phyloP scores from a whole-genome alignment of 768 basidiomycete genomes.

The Pleurotus sapidus region DNA sequence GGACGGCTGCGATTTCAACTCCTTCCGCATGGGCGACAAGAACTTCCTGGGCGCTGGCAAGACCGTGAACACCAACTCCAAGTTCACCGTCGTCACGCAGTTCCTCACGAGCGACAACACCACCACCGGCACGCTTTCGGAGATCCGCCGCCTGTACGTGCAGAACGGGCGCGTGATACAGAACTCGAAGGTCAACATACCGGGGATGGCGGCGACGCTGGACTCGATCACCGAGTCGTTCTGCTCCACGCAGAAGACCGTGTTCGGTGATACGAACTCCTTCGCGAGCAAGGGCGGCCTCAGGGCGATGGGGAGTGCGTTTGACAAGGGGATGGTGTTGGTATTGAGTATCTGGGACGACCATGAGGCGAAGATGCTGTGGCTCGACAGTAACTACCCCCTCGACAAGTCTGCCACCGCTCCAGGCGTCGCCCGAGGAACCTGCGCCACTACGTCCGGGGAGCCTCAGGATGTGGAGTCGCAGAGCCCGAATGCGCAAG shows the following conservation, averaged over 20 bases:
- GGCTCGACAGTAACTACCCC: constrained; percentile 37
- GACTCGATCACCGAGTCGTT: constrained; percentile 39
- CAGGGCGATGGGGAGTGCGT: constrained; percentile 18
- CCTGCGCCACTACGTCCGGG: constrained; percentile 35
- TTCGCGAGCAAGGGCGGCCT: constrained; percentile 33
- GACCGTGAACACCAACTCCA: constrained; percentile 36
- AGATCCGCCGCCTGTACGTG: constrained; percentile 28
- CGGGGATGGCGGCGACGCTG: constrained; percentile 23
- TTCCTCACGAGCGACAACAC: constrained; percentile 38
- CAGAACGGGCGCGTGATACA: constrained; percentile 31
- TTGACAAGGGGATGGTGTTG: constrained; percentile 34
- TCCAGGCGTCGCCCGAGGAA: constrained; percentile 33
- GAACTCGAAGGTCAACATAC: constrained; percentile 33
- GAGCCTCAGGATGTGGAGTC: constrained; percentile 33
- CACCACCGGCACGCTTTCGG: constrained; percentile 30
- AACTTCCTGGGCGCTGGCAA: constrained; percentile 34
- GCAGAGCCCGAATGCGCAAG: constrained; percentile 21
- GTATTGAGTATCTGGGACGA: constrained; percentile 38
- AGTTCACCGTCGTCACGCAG: constrained; percentile 42
- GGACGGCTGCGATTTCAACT: constrained; percentile 48
- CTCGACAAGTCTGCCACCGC: constrained; percentile 14
- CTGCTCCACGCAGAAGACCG: constrained; percentile 32
- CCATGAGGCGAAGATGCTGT: constrained; percentile 36
- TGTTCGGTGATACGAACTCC: constrained; percentile 34
- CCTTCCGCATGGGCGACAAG: constrained; percentile 40